phyloP scores from a whole-genome alignment of 768 basidiomycete genomes.

The Tulasnella sp. region DNA sequence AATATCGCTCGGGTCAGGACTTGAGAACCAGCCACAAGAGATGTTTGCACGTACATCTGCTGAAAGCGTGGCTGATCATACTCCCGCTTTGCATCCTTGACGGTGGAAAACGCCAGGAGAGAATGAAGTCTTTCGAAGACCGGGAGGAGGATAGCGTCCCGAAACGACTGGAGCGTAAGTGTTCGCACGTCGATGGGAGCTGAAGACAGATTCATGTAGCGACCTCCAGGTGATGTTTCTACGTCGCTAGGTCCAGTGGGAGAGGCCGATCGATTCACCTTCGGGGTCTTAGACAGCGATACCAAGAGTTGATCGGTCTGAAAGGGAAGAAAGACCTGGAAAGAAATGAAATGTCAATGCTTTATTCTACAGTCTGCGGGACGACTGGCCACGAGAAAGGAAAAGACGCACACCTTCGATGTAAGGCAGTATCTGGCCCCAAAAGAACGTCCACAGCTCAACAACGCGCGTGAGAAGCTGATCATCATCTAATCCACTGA shows the following conservation, averaged over 20 bases:
- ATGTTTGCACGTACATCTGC: conserved; percentile 49
- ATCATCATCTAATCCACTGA: conserved; percentile 65
- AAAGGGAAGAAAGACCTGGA: conserved; percentile 46
- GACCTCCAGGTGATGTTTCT: conserved; percentile 4
- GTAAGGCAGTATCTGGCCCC: conserved; percentile 79
- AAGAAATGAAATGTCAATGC: conserved; percentile 21
- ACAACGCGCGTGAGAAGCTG: conserved; percentile 66
- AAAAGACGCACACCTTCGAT: conserved; percentile 60
- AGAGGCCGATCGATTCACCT: conserved; percentile 36
- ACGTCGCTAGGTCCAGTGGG: conserved; percentile 27
- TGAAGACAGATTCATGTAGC: conserved; percentile 27
- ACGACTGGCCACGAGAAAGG: neutral
- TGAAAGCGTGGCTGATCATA: conserved; percentile 62
- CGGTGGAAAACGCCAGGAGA: conserved; percentile 4
- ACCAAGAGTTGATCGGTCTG: conserved; percentile 54
- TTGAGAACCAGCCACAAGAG: neutral
- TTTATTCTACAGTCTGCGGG: neutral
- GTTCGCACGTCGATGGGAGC: conserved; percentile 67
- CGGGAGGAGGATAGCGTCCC: conserved; percentile 67
- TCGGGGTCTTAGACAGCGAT: conserved; percentile 54
- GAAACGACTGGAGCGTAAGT: conserved; percentile 67
- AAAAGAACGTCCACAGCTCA: conserved; percentile 89
- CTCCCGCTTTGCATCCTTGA: conserved; percentile 28
- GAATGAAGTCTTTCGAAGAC: conserved; percentile 28
- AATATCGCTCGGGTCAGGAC: conserved; percentile 11